Base-by-base conservation (phyloP, 352 stramenopile species). In the Phytophthora agathidicida region DNA sequence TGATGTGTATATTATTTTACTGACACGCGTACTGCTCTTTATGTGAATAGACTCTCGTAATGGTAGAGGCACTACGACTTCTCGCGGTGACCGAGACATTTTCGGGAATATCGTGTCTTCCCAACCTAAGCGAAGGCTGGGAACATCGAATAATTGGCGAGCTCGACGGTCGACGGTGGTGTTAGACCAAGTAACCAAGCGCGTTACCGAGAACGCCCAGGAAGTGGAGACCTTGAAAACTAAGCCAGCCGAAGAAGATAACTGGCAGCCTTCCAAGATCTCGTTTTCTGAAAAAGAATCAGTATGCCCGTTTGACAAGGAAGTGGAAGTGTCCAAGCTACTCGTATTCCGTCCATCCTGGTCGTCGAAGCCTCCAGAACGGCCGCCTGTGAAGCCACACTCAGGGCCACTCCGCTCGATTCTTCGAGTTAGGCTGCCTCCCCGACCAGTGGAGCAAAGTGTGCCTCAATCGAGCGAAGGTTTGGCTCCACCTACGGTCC, bases 151-250 rank as follows among this genome's bases (percentile, higher is more conserved):
- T 36, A 80, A 76, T 58, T 80, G 75, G 63, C 58, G 62, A 22
- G 73, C 76, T n/a, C 65, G 76, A 14, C 71, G 76, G 16, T 82
- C 76, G 8, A 86, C 76, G 5, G 66, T 83, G 6, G 60, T 85
- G 2, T 38, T 82, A 4, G 72, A 85, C 55, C 62, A 73, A 27
- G 71, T 85, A 9, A 68, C 24, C 20, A 72, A 62, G 44, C 69
- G 75, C 5, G 36, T 82, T 13, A 80, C 43, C 7, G 65, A 70
- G 10, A 65, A 72, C 11, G 48, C 60, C 16, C 60, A 70, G 19
- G 59, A 70, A 45, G 56, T 63, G 3, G 54, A 60, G 19, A 36
- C 39, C 13, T 16, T 60, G 7, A 59, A 70, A 26, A 60, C 42
- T 28, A 48, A 41, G 14, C 23, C 52, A 38, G 30, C 54, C 9